Base-by-base conservation (phyloP, 805 yeast genomes). In the Saturnispora saitoi region DNA sequence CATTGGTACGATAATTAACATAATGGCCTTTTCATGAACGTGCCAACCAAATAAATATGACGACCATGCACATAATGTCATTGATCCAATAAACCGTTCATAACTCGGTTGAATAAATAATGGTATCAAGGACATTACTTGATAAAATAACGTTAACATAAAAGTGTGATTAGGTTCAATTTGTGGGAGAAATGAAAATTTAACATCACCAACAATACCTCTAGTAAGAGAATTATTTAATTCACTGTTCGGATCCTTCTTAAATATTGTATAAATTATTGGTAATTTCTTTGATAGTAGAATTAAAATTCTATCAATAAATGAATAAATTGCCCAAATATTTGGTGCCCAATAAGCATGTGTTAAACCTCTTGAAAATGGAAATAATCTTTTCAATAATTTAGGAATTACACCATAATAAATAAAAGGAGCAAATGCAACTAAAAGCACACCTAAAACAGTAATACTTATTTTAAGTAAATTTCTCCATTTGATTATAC, bases 271-370 rank as follows among this genome's bases (percentile, higher is more conserved):
- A 11, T 42, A 43, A 54, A 55, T 34, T 19, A 56, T 28, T 17
- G 57, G 55, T 15, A 55, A 15, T 32, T 37, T 48, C 26, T 51
- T 50, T 7, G 50, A 31, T 5, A 54, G 77, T 47, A 73, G 72
- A 15, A 83, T 73, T 49, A 89, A 69, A 0, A 82, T 59, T 50
- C 95, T 73, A 65, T 93, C 99, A 12, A 74, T 51, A 54, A 86
- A 83, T 2, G 97, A 86, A 65, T 93, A 93, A 9, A 91, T 57
- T 0, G 99, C 96, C 99, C 99, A 93, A 42, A 89, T 70, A 59
- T 93, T 93, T 14, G 99, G 98, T 1, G 99, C 98, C 98, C 99
- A 93, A 67, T 93, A 93, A 0, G 98, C 96, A 66, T 93, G 99
- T 4, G 97, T 93, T 32, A 93, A 72, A 1, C 98, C 98, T 62